Evolutionary conservation across 805 yeast genomes (phyloP).

Genomic region (Groenewaldozyma salmanticensis): DNA sequence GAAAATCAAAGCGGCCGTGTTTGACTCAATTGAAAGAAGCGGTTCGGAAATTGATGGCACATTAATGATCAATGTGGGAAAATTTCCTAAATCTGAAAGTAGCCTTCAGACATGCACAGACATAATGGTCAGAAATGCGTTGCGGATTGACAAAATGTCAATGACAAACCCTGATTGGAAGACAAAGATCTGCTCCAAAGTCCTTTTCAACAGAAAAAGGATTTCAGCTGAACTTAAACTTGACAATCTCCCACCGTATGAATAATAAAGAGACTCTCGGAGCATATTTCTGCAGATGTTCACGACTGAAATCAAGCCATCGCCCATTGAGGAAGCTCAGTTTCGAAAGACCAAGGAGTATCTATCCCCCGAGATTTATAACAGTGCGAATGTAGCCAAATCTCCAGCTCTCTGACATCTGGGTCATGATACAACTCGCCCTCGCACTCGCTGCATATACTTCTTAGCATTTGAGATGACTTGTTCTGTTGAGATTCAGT

Average conservation of each 20-base stretch:
- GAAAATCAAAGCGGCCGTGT: conserved; percentile 2
- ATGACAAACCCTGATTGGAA: too few relatives aligned
- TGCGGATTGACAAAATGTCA: too few relatives aligned
- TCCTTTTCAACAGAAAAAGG: too few relatives aligned
- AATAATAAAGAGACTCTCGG: too few relatives aligned
- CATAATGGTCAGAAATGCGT: too few relatives aligned
- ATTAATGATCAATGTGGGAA: too few relatives aligned
- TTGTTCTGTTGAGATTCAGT: conserved; percentile 27
- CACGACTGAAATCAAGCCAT: too few relatives aligned
- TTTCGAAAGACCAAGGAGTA: conserved; percentile 51
- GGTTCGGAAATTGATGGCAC: not conserved
- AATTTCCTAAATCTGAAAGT: too few relatives aligned
- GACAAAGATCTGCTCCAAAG: too few relatives aligned
- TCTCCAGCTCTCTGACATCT: conserved; percentile 60
- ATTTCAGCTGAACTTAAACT: not conserved
- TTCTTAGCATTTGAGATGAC: conserved; percentile 24
- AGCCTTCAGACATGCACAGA: too few relatives aligned
- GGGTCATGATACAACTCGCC: conserved; percentile 66
- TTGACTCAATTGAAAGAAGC: conserved; percentile 1
- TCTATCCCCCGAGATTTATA: conserved; percentile 41
- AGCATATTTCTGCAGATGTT: too few relatives aligned
- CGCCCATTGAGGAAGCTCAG: conserved; percentile 72
- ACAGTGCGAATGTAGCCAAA: conserved; percentile 77
- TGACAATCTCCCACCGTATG: not conserved
- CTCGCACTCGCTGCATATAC: conserved; percentile 50